phyloP scores from a whole-genome alignment of 1,284 basidiomycete genomes.

The Tilletia indica region DNA sequence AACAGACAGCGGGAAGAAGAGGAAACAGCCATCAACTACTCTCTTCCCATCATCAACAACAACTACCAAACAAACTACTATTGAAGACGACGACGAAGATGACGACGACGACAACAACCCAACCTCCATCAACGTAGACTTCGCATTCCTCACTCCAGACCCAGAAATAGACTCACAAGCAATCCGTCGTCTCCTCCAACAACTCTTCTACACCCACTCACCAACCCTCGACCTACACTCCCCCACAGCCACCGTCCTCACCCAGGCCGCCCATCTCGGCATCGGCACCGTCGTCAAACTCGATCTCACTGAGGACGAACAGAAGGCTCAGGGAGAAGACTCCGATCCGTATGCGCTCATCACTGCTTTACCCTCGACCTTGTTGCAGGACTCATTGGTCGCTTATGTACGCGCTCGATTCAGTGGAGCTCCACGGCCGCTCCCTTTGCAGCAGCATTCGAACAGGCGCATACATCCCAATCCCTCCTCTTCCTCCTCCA shows the following conservation, averaged over 20 bases:
- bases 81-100: constrained; percentile 6
- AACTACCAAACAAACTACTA: not conserved
- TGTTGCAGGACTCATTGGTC: constrained; percentile 27
- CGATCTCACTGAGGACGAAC: constrained; percentile 28
- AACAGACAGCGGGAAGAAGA: not conserved
- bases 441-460: constrained; percentile 23
- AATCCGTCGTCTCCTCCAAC: constrained; percentile 48
- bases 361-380: constrained; percentile 28
- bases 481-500: constrained; percentile 37
- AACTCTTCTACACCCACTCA: constrained; percentile 54
- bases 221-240: constrained; percentile 39
- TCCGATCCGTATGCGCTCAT: constrained; percentile 52
- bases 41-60: not conserved
- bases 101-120: constrained; percentile 8
- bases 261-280: constrained; percentile 30
- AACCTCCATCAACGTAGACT: constrained; percentile 53
- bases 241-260: constrained; percentile 38
- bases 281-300: constrained; percentile 52
- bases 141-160: constrained; percentile 42
- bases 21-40: not conserved
- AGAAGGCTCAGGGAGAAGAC: constrained; percentile 26
- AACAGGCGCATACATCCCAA: constrained; percentile 31
- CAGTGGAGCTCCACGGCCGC: constrained; percentile 18
- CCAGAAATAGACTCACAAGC: constrained; percentile 48
- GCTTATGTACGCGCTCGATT: constrained; percentile 35